Evolutionary conservation across 148 eudicot species (phyloP), one percentile per base, ranked within the genome.

Genomic region (Amaranthus hypochondriacus): DNA sequence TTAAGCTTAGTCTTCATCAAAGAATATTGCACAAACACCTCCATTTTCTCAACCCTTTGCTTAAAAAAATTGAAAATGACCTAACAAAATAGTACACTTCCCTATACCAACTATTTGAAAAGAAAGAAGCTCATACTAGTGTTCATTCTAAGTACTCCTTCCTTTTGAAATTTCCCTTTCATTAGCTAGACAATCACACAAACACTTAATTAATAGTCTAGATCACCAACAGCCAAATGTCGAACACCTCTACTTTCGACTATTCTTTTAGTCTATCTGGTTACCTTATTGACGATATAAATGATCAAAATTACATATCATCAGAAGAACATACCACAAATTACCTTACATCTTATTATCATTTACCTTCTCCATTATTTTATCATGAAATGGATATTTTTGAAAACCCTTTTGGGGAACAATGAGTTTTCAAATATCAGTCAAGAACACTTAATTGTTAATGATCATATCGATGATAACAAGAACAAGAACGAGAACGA

Each of bases 351-450:
- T 72, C 69, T 58, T 77, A 71, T 47, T 73, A 72, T 72, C 71
- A 64, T 57, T 39, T 66, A 12, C 72, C 69, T 28, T 77, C 76
- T n/a, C 80, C 80, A 10, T 64, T 72, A 54, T 15, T 48, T 42
- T 77, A 72, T 66, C 48, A 72, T 7, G 76, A 77, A 42, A 50
- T 77, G 21, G 76, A 77, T 13, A 8, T 53, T 28, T 72, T 39
- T 44, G 44, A 5, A 39, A 48, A 28, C 61, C 70, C 60, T 53
- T 48, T 70, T 56, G 73, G 53, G 53, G 76, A 71, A 59, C 66
- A 80, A 75, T 39, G 82, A 79, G 6, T 73, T 78, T 50, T 44
- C 73, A 54, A 63, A 61, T 46, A 77, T 75, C 43, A 28, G 39
- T 28, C 85, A 77, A 62, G 76, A 70, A 15, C 42, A 79, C 73